Evolutionary conservation across 2,329 filamentous ascomycete genomes (phyloP).

Genomic region (Claviceps pazoutovae): DNA sequence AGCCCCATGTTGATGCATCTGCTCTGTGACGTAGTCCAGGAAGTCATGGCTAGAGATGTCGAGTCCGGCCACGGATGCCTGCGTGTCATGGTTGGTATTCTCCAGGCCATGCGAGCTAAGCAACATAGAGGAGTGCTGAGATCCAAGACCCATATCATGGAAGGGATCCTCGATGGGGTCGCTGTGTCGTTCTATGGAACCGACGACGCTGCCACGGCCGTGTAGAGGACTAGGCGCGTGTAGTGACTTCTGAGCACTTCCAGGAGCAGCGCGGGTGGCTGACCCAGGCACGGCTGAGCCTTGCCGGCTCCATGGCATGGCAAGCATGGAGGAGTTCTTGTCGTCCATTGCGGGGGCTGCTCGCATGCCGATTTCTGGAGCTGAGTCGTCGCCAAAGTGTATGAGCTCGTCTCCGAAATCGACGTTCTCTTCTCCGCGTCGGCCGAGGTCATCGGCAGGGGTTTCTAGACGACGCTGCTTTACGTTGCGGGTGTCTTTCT

Average conservation of each 20-base stretch:
- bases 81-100: slow-evolving; percentile 17
- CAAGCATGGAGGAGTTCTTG: slow-evolving; percentile 38
- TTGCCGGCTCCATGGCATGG: slow-evolving; percentile 38
- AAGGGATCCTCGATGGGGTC: slow-evolving; percentile 23
- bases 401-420: slow-evolving; percentile 14
- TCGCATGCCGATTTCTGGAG: slow-evolving; percentile 56
- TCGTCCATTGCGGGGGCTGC: slow-evolving; percentile 53
- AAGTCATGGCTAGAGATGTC: slow-evolving; percentile 34
- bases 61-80: slow-evolving; percentile 22
- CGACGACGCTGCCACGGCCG: slow-evolving; percentile 20
- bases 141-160: slow-evolving; percentile 21
- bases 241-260: slow-evolving; percentile 21
- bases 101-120: slow-evolving; percentile 10
- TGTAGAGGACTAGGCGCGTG: slow-evolving; percentile 25
- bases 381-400: slow-evolving; percentile 24
- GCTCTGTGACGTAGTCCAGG: slow-evolving; percentile 26
- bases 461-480: slow-evolving; percentile 18
- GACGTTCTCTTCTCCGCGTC: slow-evolving; percentile 10
- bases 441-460: slow-evolving; percentile 14
- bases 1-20: slow-evolving; percentile 19
- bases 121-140: slow-evolving; percentile 19
- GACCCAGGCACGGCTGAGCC: slow-evolving; percentile 33
- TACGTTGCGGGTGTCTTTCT: slow-evolving; percentile 20
- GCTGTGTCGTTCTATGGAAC: slow-evolving; percentile 33
- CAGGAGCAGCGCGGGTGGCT: slow-evolving; percentile 23